Conservation (phyloP, 306 rosid species). For the Mucuna pruriens region DNA sequence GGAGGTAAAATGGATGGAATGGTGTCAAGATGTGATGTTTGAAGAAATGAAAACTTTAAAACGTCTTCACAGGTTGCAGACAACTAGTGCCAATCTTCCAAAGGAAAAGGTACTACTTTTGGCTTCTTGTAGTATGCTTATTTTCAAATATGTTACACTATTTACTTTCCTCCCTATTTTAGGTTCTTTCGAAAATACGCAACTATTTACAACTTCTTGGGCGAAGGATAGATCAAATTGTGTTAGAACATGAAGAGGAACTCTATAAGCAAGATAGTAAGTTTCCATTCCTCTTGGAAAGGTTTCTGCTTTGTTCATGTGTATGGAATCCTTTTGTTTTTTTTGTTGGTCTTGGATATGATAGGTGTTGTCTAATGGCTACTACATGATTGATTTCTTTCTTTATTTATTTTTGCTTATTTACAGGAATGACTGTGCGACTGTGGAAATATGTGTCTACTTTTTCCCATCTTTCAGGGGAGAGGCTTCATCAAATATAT, state of each 20-base stretch:
- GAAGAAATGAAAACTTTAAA: constrained; percentile 83
- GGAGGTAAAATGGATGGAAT: constrained; percentile 99
- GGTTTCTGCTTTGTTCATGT: constrained; percentile 21
- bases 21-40: constrained; percentile 97
- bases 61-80: constrained; percentile 90
- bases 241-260: constrained; percentile 80
- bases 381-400: not conserved
- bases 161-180: constrained; percentile 26
- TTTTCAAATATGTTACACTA: not conserved
- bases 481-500: constrained; percentile 90
- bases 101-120: constrained; percentile 72
- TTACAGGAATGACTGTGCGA: constrained; percentile 90
- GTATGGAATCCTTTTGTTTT: not conserved
- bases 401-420: constrained; percentile 24
- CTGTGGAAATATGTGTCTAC: constrained; percentile 98
- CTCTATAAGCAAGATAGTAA: constrained; percentile 90
- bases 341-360: not conserved
- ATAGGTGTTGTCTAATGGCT: not conserved
- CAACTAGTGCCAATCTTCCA: constrained; percentile 92
- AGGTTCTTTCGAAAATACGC: constrained; percentile 94
- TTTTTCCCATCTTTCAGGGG: constrained; percentile 95
- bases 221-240: constrained; percentile 88
- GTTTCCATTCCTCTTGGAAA: constrained; percentile 39
- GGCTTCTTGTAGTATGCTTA: not conserved
- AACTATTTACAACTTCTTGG: constrained; percentile 96